Evolutionary conservation across 2,329 filamentous ascomycete species (phyloP).

Genomic region (Apiospora koreana): DNA sequence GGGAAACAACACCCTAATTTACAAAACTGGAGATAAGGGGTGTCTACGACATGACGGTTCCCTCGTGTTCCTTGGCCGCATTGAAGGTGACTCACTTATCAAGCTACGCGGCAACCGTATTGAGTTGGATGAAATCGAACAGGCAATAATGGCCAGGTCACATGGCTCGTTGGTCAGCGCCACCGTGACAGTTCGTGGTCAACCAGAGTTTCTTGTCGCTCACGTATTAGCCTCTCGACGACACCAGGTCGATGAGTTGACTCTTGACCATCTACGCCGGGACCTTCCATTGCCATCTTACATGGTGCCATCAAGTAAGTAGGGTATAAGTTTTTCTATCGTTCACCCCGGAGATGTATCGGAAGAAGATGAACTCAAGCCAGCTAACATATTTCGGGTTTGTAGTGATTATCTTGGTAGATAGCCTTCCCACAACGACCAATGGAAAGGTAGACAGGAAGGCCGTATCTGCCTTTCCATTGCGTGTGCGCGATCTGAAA

Average conservation of each 20-base stretch:
- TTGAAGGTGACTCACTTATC: slow-evolving; percentile 38
- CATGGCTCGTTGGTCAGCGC: too few species aligned
- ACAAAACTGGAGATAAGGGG: slow-evolving; percentile 42
- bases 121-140: slow-evolving; percentile 38
- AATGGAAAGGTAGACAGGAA: neutral
- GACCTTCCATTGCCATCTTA: neutral
- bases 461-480: neutral
- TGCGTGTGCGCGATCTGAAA: neutral
- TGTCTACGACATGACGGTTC: slow-evolving; percentile 37
- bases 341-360: too few species aligned
- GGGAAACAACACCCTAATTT: neutral
- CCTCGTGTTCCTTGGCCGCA: slow-evolving; percentile 39
- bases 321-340: too few species aligned
- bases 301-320: too few species aligned
- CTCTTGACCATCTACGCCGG: too few species aligned
- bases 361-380: too few species aligned
- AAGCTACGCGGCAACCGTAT: slow-evolving; percentile 32
- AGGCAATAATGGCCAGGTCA: neutral
- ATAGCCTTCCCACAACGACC: neutral
- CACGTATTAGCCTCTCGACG: too few species aligned
- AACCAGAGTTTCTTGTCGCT: too few species aligned
- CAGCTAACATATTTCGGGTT: neutral
- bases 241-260: too few species aligned
- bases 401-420: neutral
- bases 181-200: too few species aligned